Base-by-base conservation (phyloP, 805 yeast species). In the Hanseniaspora vineae region DNA sequence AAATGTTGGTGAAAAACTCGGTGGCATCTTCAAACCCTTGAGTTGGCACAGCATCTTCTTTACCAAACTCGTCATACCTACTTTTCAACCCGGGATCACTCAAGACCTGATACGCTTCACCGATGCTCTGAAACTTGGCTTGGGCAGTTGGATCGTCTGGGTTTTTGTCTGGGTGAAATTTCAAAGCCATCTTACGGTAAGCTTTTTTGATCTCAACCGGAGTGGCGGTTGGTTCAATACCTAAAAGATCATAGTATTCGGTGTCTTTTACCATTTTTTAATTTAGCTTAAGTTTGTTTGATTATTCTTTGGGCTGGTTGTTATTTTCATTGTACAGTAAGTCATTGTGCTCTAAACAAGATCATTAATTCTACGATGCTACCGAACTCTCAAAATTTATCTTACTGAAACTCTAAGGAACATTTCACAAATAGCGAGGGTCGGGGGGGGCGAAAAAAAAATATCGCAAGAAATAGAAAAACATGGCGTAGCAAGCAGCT, bases 121-220 rank as follows among this genome's bases (percentile, higher is more conserved):
- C 72, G 20, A 75, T 70, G 49, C 76, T 84, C 65, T 92, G 96
- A 66, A 92, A 92, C 57, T 82, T 80, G 45, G 75, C 77, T 13
- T 90, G 87, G 14, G 98, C 98, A 12, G 77, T 75, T 39, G 92
- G 94, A 61, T 92, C 95, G 58, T 84, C 80, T n/a, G 95, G 96
- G 59, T 90, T 87, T 69, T 92, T 92, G 64, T 92, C 98, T 1
- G 98, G 98, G 64, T 90, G 98, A 45, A 85, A 84, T 49, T 71
- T 72, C 65, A 90, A 83, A 8, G 97, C 97, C 63, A 80, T 79
- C 62, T 84, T 84, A 52, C 98, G 75, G 65, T 92, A 92, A 0
- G 97, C 95, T 62, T 87, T 87, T 66, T 92, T 92, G 65, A 92
- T 85, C 53, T 92, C 95, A 11, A 76, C 69, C 4, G 80, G 80